phyloP scores from a whole-genome alignment of 2,329 filamentous ascomycete species.

The Incumbomyces lentus region DNA sequence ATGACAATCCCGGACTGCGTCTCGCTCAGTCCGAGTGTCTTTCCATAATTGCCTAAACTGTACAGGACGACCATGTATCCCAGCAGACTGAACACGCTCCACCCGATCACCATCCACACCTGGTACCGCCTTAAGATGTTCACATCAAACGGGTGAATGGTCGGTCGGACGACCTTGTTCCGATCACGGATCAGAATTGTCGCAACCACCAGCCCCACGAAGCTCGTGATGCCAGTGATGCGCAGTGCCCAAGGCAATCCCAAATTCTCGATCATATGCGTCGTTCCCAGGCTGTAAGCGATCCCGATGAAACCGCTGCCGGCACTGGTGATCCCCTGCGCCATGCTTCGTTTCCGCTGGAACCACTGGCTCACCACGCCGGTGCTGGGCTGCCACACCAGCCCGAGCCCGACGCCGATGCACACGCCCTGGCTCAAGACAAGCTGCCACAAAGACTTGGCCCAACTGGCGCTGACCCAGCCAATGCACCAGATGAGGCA shows the following conservation, averaged over 20 bases:
- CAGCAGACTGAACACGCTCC: slow-evolving; percentile 37
- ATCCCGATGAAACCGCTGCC: slow-evolving; percentile 24
- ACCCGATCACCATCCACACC: slow-evolving; percentile 23
- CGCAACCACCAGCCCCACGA: slow-evolving; percentile 19
- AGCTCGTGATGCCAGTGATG: slow-evolving; percentile 23
- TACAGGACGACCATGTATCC: slow-evolving; percentile 40
- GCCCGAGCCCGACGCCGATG: slow-evolving; percentile 23
- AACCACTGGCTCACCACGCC: slow-evolving; percentile 26
- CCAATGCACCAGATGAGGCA: slow-evolving; percentile 17
- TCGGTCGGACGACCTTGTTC: slow-evolving; percentile 19
- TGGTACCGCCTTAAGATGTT: slow-evolving; percentile 17
- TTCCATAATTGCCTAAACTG: slow-evolving; percentile 35
- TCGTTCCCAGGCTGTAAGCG: slow-evolving; percentile 22
- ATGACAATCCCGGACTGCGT: slow-evolving; percentile 32
- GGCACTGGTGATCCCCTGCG: slow-evolving; percentile 23
- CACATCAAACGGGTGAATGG: slow-evolving; percentile 19
- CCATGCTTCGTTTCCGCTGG: slow-evolving; percentile 23
- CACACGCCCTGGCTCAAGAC: slow-evolving; percentile 23
- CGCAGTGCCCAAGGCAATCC: slow-evolving; percentile 23
- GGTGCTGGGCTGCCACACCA: slow-evolving; percentile 20
- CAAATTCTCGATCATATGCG: slow-evolving; percentile 23
- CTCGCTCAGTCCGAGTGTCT: slow-evolving; percentile 32
- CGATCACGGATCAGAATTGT: slow-evolving; percentile 23
- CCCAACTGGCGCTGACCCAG: slow-evolving; percentile 23
- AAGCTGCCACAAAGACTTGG: slow-evolving; percentile 20